Base-by-base conservation (phyloP, 352 stramenopile genomes). In the Phytophthora tubulina region DNA sequence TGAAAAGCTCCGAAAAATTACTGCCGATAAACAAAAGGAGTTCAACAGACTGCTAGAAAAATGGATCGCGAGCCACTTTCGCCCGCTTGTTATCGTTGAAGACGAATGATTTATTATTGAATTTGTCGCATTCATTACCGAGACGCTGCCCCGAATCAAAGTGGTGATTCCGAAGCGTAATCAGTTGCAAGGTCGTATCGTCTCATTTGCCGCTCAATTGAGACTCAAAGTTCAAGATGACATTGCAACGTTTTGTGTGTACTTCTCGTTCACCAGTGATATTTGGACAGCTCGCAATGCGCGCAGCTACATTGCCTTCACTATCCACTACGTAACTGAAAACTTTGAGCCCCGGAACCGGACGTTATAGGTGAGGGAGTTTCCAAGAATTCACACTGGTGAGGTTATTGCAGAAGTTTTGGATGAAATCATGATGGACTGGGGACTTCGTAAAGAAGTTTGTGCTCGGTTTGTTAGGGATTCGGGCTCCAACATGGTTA, bases 251-350 rank as follows among this genome's bases (percentile, higher is more conserved):
- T 50, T 10, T 1, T 73, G 66, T 41, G 17, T 30, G 0, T 73
- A 49, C 21, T 59, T 45, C 39, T 72, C 56, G 14, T 13, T 63
- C 3, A 73, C 66, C 2, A 17, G 11, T 5, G 51, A 73, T 15
- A 68, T 73, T 8, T 73, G 50, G 57, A 64, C 66, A 14, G 38
- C 32, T 6, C 32, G 51, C 31, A 60, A 73, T 44, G 52, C n/a
- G 0, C 56, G 30, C 7, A 64, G 50, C 33, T 67, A 68, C 15
- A 68, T 72, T 33, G 39, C 55, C 1, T 61, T 63, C 14, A 66
- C 55, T 6, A 60, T 63, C 27, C 51, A 68, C 36, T 68, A 73
- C 14, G 51, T 73, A 3, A 13, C 11, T 17, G 50, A 60, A 13
- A n/a, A 38, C 3, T 63, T 73, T 31, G 5, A 63, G 1, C 13